Evolutionary conservation across 208 protist genomes (phyloP).

Genomic region (Balamuthia mandrillaris): DNA sequence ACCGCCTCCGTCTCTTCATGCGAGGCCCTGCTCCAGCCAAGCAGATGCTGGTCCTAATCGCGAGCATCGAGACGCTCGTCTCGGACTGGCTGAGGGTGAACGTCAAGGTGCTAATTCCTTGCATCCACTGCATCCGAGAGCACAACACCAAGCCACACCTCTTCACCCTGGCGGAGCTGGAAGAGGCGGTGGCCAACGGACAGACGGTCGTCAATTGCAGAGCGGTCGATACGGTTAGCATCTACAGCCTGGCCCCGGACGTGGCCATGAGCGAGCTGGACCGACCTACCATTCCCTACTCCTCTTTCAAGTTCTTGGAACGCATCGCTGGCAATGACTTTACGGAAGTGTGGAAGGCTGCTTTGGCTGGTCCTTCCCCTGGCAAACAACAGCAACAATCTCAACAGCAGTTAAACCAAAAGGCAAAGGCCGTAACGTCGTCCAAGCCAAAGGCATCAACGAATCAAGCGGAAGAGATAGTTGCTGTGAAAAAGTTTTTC

Average conservation of each 20-base stretch:
- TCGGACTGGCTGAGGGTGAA: conserved; percentile 1
- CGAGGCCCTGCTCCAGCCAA: background rate
- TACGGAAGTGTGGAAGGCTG: background rate
- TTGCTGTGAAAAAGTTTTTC: conserved; percentile 1
- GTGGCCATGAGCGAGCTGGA: background rate
- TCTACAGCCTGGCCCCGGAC: background rate
- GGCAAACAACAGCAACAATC: too few relatives aligned
- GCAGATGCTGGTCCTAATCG: conserved; percentile 18
- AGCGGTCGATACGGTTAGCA: conserved; percentile 5
- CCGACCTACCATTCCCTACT: background rate
- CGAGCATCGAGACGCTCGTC: conserved; percentile 22
- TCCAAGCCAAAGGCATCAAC: background rate
- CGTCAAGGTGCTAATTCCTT: conserved; percentile 12
- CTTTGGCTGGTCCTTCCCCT: too few relatives aligned
- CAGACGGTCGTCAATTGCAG: conserved; percentile 18
- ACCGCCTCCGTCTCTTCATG: background rate
- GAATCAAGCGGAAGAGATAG: background rate
- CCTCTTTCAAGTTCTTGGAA: background rate
- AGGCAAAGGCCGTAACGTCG: background rate
- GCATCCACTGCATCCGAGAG: conserved; percentile 6
- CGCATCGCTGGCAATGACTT: background rate
- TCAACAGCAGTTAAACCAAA: too few relatives aligned
- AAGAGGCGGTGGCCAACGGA: conserved; percentile 3
- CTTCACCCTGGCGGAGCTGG: conserved; percentile 15
- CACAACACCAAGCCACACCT: background rate